Percentiles rank a stretch among this genome's conserved stretches.
phyloP scores from a whole-genome alignment of 176 grass and related monocot species.

The Oryza australiensis region DNA sequence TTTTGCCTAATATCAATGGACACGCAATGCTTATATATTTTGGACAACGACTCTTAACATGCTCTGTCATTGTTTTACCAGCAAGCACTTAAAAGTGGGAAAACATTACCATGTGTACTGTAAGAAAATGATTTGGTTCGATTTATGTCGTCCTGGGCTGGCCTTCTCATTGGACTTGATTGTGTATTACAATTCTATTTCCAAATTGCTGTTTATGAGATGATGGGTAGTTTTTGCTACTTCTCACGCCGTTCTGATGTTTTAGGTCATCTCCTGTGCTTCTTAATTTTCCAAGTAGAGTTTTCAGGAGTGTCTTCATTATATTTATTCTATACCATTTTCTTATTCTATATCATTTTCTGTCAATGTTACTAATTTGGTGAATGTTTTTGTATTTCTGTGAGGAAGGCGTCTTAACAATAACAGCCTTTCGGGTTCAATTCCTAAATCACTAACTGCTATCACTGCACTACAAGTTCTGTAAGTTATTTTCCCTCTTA shows the following conservation, averaged over 20 bases:
- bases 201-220: neutral
- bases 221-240: neutral
- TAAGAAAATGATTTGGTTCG: neutral
- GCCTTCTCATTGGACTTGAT: neutral
- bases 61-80: constrained; percentile 8
- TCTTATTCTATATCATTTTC: neutral
- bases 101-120: neutral
- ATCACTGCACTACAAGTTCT: constrained; percentile 87
- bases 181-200: neutral
- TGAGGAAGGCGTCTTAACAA: constrained; percentile 83
- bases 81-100: neutral
- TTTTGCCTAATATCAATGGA: constrained; percentile 3
- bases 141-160: constrained; percentile 2
- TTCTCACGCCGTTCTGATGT: constrained; percentile 3
- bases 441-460: constrained; percentile 78
- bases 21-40: neutral
- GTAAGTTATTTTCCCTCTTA: constrained; percentile 51
- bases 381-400: constrained; percentile 23
- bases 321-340: constrained; percentile 15
- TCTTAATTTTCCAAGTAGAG: constrained; percentile 23
- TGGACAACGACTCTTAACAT: neutral
- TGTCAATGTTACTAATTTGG: constrained; percentile 35
- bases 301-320: neutral
- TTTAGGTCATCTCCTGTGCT: neutral
- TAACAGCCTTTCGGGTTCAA: constrained; percentile 76